phyloP scores from a whole-genome alignment of 139 green algal genomes.

The Chlamydomonas eustigma region DNA sequence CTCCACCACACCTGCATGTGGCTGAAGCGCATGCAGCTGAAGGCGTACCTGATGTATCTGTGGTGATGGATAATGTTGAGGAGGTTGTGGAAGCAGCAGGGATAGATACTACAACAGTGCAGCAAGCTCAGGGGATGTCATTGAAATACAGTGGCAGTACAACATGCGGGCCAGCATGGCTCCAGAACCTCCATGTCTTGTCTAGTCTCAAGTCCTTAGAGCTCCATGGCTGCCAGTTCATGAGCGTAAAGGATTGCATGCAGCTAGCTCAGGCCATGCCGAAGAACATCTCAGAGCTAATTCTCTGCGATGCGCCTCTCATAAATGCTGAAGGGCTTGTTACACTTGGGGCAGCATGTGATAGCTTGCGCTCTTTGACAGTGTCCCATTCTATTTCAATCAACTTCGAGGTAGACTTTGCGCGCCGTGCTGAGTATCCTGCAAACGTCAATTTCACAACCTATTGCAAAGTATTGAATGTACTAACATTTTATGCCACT shows the following conservation, averaged over 20 bases:
- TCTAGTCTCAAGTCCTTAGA: neutral
- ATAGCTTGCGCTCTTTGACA: neutral
- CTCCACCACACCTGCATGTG: no score
- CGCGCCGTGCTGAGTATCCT: no score
- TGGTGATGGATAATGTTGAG: no score
- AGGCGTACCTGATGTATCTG: no score
- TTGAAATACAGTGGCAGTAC: neutral
- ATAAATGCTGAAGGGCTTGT: neutral
- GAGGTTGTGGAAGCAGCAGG: no score
- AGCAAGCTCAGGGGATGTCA: no score
- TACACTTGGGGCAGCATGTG: neutral
- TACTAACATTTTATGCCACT: neutral
- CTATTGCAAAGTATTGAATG: no score
- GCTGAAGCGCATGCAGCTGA: no score
- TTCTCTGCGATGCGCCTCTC: neutral
- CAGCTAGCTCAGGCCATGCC: neutral
- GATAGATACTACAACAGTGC: no score
- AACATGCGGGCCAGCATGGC: neutral
- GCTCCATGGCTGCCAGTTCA: neutral
- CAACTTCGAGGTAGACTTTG: neutral
- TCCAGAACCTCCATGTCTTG: slow-evolving; percentile 4
- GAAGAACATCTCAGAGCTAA: neutral
- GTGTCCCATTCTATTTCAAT: neutral
- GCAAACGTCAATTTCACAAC: neutral
- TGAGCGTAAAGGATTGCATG: neutral